Evolutionary conservation across 257 asterid species (phyloP).

Genomic region (Nicotiana tomentosiformis): DNA sequence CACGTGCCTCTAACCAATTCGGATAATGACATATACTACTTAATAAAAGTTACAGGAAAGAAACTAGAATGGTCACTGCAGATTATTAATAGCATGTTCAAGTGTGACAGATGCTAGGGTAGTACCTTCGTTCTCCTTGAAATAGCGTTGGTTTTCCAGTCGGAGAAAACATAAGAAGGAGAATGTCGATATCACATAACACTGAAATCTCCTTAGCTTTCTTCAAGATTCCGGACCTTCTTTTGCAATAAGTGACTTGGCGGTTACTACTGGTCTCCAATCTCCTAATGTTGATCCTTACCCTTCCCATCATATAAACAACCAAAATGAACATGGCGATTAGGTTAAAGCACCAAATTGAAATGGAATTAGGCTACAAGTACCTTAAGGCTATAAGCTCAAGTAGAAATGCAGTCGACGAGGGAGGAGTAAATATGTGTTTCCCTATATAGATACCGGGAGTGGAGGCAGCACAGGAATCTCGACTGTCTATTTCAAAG

Average conservation of each 20-base stretch:
- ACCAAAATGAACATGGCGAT: neutral
- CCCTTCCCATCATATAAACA: conserved; percentile 79
- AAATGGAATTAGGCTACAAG: no score
- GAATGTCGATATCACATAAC: conserved; percentile 67
- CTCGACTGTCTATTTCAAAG: neutral
- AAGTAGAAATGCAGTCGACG: neutral
- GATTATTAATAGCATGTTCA: neutral
- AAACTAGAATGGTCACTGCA: neutral
- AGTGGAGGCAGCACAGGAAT: neutral
- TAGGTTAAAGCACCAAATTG: no score
- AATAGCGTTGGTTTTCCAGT: conserved; percentile 72
- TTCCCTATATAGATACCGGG: neutral
- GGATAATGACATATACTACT: neutral
- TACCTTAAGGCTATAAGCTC: neutral
- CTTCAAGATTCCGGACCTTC: conserved; percentile 73
- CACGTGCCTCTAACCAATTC: no score
- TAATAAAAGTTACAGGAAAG: neutral
- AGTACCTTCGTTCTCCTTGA: conserved; percentile 65
- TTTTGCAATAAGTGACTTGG: conserved; percentile 73
- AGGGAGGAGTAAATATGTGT: neutral
- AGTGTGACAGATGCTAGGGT: neutral
- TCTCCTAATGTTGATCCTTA: conserved; percentile 73
- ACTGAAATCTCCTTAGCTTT: conserved; percentile 83
- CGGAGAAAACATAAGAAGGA: conserved; percentile 87
- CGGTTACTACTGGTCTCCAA: conserved; percentile 69